Percentiles rank a stretch among this genome's conserved stretches.
Conservation (phyloP, 345 rosid species). For the Anacardium occidentale region DNA sequence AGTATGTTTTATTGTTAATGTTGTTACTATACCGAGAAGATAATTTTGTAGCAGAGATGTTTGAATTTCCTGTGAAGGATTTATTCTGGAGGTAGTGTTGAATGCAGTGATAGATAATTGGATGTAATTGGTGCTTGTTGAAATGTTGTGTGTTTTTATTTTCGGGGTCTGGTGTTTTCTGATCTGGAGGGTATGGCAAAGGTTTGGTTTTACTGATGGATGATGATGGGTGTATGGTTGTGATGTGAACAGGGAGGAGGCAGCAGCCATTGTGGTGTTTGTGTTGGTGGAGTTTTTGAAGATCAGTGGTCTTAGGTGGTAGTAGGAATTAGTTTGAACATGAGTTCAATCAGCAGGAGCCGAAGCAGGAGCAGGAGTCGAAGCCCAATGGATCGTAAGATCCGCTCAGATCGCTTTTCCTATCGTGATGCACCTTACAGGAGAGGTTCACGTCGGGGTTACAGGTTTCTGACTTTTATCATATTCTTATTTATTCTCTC, state of each 20-base stretch:
- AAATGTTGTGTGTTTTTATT: constrained; percentile 36
- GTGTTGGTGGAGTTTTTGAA: constrained; percentile 38
- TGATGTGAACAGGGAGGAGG: constrained; percentile 73
- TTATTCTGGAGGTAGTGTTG: constrained; percentile 29
- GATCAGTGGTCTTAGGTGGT: constrained; percentile 48
- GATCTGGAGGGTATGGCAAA: constrained; percentile 46
- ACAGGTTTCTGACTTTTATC: constrained; percentile 59
- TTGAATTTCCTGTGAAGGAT: constrained; percentile 26
- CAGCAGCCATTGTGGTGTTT: constrained; percentile 47
- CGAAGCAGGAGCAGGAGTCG: constrained; percentile 72
- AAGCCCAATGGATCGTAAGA: constrained; percentile 87
- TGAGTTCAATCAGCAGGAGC: constrained; percentile 78
- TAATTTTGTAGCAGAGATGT: constrained; percentile 29
- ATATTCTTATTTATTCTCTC: constrained; percentile 23
- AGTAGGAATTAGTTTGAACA: constrained; percentile 40
- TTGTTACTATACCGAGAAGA: constrained; percentile 17
- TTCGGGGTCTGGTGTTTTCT: constrained; percentile 45
- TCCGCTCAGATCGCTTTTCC: constrained; percentile 76
- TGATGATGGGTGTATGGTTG: constrained; percentile 68
- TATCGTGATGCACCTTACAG: constrained; percentile 90
- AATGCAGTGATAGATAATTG: constrained; percentile 29
- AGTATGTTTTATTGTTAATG: constrained; percentile 16
- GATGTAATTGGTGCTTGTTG: constrained; percentile 36
- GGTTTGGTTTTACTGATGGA: constrained; percentile 50
- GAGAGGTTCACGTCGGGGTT: constrained; percentile 75